Conservation (phyloP, 2,329 filamentous ascomycete species). For the Fusarium virguliforme region DNA sequence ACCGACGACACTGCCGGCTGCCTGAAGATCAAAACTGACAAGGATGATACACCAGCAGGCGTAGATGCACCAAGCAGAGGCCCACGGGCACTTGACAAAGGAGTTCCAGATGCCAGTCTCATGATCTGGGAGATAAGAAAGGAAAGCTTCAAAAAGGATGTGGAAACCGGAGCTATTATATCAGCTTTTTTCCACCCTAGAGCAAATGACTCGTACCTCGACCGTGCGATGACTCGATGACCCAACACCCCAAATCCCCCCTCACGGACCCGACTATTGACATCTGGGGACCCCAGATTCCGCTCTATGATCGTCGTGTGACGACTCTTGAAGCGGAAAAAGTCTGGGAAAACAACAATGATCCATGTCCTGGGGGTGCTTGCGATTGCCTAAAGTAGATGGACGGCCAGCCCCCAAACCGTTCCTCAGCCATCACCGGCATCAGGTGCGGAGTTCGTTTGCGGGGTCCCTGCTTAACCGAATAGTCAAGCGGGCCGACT, state of each 20-base stretch:
- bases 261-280: not conserved
- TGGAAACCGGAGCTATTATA: not conserved
- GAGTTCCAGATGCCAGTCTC: slow-evolving; percentile 31
- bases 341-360: not conserved
- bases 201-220: slow-evolving; percentile 1
- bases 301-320: slow-evolving; percentile 10
- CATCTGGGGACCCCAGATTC: slow-evolving; percentile 18
- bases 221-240: not conserved
- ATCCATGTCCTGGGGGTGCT: slow-evolving; percentile 2
- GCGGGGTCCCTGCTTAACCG: slow-evolving; percentile 4
- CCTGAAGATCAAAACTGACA: slow-evolving; percentile 42
- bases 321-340: not conserved
- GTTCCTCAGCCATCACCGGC: not conserved
- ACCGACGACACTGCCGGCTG: slow-evolving; percentile 33
- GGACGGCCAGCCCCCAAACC: not conserved
- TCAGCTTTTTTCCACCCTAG: not conserved
- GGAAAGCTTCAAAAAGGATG: not conserved
- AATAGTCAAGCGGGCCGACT: slow-evolving; percentile 1
- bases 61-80: slow-evolving; percentile 40
- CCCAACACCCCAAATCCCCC: not conserved
- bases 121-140: not conserved
- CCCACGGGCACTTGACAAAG: slow-evolving; percentile 26
- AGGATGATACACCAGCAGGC: slow-evolving; percentile 40
- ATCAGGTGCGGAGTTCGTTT: slow-evolving; percentile 8
- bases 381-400: slow-evolving; percentile 8